A percentile compares a stretch with the other conserved stretches of the same genome.
Conservation (phyloP, 1,284 basidiomycete species). For the Leccinum griseonigrum region DNA sequence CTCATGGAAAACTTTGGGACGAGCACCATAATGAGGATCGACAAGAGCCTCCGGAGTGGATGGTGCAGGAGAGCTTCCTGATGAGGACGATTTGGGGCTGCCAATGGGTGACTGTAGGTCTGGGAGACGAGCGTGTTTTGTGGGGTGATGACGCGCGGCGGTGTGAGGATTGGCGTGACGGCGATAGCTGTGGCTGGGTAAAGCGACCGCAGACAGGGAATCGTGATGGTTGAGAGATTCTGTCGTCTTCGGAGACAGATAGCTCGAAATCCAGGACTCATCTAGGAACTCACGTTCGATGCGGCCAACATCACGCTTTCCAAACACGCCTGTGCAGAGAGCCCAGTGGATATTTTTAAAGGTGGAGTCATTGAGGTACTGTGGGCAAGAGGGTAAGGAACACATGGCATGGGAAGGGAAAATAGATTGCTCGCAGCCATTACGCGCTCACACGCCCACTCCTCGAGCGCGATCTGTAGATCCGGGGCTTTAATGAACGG, state of each 20-base stretch:
- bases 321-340: conserved; percentile 73
- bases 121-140: conserved; percentile 21
- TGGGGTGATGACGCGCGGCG: conserved; percentile 18
- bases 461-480: conserved; percentile 71
- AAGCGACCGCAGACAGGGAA: conserved; percentile 43
- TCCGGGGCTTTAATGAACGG: conserved; percentile 45
- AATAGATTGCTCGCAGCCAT: conserved; percentile 61
- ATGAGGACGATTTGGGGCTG: conserved; percentile 34
- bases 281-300: conserved; percentile 78
- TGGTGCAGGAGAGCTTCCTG: conserved; percentile 31
- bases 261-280: conserved; percentile 68
- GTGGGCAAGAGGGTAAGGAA: conserved; percentile 16
- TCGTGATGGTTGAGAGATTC: conserved; percentile 56
- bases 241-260: conserved; percentile 56
- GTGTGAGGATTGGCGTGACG: conserved; percentile 23
- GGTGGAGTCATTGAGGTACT: conserved; percentile 75
- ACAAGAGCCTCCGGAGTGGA: conserved; percentile 26
- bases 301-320: conserved; percentile 71
- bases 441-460: conserved; percentile 72
- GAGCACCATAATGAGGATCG: conserved; percentile 9
- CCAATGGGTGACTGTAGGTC: conserved; percentile 29
- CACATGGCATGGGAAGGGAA: conserved; percentile 13
- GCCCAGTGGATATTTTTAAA: conserved; percentile 79
- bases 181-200: conserved; percentile 28
- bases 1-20: conserved; percentile 20